These are phyloP conservation scores for Coemansia brasiliensis DNA, from an alignment of 192 early-diverging fungal genomes.

Conservation along the genomic window DNA sequence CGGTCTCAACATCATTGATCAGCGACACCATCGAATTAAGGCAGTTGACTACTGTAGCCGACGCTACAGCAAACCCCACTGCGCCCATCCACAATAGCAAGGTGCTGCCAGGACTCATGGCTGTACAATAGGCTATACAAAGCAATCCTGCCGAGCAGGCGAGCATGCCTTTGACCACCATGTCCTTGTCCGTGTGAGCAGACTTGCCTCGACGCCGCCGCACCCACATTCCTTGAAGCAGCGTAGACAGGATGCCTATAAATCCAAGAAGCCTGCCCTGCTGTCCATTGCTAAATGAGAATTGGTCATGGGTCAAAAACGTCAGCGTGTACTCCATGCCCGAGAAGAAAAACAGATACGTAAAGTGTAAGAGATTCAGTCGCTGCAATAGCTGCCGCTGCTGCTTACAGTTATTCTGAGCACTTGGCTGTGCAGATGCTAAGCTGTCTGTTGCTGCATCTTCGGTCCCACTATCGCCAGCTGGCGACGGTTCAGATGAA, in stretches of 20 bases:
- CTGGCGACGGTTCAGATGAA: background rate
- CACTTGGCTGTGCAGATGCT: background rate
- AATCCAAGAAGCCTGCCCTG: constrained; percentile 87
- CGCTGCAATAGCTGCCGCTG: constrained; percentile 28
- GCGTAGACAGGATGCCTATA: constrained; percentile 83
- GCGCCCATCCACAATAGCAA: constrained; percentile 71
- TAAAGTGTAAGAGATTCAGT: constrained; percentile 77
- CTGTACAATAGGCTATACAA: constrained; percentile 9
- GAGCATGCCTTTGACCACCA: constrained; percentile 47
- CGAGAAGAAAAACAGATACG: constrained; percentile 89
- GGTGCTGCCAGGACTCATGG: constrained; percentile 21
- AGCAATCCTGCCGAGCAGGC: constrained; percentile 5
- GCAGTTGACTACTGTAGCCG: constrained; percentile 92
- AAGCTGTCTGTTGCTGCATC: background rate
- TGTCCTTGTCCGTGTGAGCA: constrained; percentile 36
- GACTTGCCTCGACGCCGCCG: constrained; percentile 68
- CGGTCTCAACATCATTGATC: constrained; percentile 49
- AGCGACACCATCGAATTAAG: constrained; percentile 66
- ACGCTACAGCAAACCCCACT: constrained; percentile 84
- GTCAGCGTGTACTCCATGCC: constrained; percentile 99
- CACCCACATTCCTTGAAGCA: constrained; percentile 93
- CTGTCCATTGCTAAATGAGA: constrained; percentile 79
- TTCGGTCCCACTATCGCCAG: constrained; percentile 5
- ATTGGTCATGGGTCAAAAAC: constrained; percentile 92
- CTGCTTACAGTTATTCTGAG: background rate